Evolutionary conservation across 345 rosid species (phyloP).

Genomic region (Arabidopsis suecica): DNA sequence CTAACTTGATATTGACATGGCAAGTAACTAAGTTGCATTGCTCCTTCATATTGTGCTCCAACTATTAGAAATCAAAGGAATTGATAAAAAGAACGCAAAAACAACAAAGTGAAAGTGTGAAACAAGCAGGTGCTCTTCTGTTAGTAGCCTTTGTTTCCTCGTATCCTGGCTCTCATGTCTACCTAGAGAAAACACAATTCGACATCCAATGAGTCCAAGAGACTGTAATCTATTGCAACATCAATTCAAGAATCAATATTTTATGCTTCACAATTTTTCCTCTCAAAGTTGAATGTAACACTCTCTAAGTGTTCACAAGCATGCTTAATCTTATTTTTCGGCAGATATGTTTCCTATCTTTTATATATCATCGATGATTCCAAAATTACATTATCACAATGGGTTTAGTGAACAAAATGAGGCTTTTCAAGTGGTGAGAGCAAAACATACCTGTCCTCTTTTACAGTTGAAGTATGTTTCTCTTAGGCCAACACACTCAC

Average conservation of each 20-base stretch:
- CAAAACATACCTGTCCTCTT: conserved; percentile 80
- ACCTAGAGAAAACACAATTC: conserved; percentile 51
- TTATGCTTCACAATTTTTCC: not conserved
- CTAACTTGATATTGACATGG: conserved; percentile 42
- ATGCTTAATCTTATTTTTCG: conserved; percentile 11
- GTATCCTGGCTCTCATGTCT: conserved; percentile 97
- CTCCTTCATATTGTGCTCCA: not conserved
- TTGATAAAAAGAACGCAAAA: not conserved
- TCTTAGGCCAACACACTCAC: conserved; percentile 90
- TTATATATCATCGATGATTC: not conserved
- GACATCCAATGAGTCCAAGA: not conserved
- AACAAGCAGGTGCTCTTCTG: conserved; percentile 9
- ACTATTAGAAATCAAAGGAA: conserved; percentile 16
- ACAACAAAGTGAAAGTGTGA: conserved; percentile 10
- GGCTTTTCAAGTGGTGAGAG: conserved; percentile 10
- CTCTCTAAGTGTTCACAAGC: conserved; percentile 6
- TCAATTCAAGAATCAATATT: not conserved
- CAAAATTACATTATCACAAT: not conserved
- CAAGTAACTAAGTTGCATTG: conserved; percentile 11
- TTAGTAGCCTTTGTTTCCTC: conserved; percentile 95
- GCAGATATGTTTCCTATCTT: not conserved
- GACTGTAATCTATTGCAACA: not conserved
- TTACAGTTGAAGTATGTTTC: conserved; percentile 99
- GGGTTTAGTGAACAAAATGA: not conserved
- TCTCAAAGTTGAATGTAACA: conserved; percentile 8